Evolutionary conservation across 352 stramenopile species (phyloP).

Genomic region (Globisporangium spiculum): DNA sequence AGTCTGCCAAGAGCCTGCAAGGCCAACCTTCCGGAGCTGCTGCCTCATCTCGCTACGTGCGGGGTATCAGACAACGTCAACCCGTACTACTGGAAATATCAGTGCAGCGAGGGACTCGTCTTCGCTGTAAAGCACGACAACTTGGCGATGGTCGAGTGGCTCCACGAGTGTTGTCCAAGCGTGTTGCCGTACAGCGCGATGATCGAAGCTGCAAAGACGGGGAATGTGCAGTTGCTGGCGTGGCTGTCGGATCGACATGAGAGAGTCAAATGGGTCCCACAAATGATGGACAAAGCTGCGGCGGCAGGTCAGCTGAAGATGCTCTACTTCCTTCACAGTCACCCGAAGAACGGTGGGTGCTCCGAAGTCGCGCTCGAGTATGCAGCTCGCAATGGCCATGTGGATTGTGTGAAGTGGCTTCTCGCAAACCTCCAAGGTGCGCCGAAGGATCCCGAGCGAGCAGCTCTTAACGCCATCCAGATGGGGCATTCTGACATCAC

Average conservation of each 20-base stretch:
- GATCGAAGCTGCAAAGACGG: not conserved
- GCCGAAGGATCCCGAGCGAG: too few species aligned
- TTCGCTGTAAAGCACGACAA: not conserved
- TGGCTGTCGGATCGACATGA: not conserved
- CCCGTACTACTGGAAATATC: not conserved
- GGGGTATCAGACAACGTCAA: not conserved
- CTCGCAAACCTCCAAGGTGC: too few species aligned
- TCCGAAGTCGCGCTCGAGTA: too few species aligned
- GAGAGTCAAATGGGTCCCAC: too few species aligned
- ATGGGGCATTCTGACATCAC: too few species aligned
- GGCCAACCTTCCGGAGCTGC: not conserved
- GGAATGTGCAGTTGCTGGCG: not conserved
- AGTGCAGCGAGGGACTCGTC: not conserved
- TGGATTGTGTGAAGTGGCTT: too few species aligned
- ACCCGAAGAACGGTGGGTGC: not conserved
- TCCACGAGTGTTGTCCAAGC: not conserved
- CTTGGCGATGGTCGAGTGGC: not conserved
- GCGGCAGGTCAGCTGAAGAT: not conserved
- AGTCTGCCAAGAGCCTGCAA: not conserved
- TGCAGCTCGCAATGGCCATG: not conserved
- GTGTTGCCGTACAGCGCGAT: not conserved
- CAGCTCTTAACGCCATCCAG: too few species aligned
- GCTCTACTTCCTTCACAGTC: not conserved
- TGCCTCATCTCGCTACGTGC: not conserved
- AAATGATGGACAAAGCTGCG: not conserved